phyloP scores from a whole-genome alignment of 164 flowering plant genomes.

The Buxus sempervirens region DNA sequence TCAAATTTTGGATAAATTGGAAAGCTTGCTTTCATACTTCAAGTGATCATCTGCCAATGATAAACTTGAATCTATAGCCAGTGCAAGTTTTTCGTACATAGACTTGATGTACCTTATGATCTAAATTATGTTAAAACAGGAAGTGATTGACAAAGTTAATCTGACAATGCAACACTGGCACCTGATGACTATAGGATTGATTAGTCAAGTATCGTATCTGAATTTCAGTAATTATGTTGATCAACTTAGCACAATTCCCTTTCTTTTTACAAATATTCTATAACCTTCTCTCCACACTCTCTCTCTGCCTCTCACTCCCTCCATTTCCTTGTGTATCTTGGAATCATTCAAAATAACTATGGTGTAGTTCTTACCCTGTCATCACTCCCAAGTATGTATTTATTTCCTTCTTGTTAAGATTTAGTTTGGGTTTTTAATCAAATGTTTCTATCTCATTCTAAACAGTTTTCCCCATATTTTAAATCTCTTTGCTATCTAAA shows the following conservation, averaged over 20 bases:
- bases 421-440: no score
- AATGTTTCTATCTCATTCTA: no score
- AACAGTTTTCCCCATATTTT: no score
- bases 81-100: background rate
- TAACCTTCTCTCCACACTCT: no score
- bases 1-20: background rate
- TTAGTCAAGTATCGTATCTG: background rate
- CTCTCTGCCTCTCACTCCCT: no score
- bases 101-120: background rate
- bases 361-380: no score
- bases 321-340: no score
- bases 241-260: background rate
- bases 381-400: no score
- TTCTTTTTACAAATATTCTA: no score
- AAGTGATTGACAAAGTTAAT: background rate
- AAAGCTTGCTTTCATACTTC: background rate
- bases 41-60: background rate
- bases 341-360: no score
- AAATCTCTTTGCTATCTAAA: no score
- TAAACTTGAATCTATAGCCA: background rate
- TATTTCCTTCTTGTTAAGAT: no score
- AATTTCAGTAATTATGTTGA: background rate
- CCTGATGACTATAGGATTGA: background rate
- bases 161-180: background rate
- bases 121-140: background rate